phyloP scores from a whole-genome alignment of 2,329 filamentous ascomycete species.

The Ceratocystis eucalypticola region DNA sequence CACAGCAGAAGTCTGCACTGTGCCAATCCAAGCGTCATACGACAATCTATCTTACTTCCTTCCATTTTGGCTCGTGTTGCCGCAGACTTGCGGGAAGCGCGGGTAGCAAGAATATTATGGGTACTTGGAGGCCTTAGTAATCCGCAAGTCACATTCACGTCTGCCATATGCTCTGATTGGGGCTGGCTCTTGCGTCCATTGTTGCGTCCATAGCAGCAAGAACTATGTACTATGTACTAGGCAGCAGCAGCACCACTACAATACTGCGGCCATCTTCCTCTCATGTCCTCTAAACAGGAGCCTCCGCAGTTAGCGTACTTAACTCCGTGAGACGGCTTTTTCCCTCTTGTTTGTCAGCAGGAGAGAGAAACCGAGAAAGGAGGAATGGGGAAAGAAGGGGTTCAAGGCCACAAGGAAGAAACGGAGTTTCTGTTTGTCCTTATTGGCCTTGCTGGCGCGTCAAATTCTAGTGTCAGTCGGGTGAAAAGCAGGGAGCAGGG shows the following conservation, averaged over 20 bases:
- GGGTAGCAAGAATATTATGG: not conserved
- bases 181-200: too few species aligned
- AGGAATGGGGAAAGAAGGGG: not conserved
- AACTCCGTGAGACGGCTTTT: not conserved
- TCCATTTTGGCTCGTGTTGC: not conserved
- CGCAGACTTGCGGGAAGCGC: conserved; percentile 1
- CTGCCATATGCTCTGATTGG: too few species aligned
- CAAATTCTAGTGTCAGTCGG: not conserved
- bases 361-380: not conserved
- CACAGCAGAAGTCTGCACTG: not conserved
- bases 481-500: too few species aligned
- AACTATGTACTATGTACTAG: too few species aligned
- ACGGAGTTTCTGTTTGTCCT: not conserved
- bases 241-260: too few species aligned
- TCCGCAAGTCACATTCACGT: not conserved
- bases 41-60: not conserved
- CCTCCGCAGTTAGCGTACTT: too few species aligned
- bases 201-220: too few species aligned
- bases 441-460: not conserved
- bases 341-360: too few species aligned
- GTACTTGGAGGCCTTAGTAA: not conserved
- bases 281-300: too few species aligned
- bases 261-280: too few species aligned
- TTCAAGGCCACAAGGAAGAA: not conserved
- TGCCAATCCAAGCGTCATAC: not conserved